Evolutionary conservation across 805 yeast genomes (phyloP), one percentile per base, ranked within the genome.

Genomic region (Metschnikowia bowlesiae): DNA sequence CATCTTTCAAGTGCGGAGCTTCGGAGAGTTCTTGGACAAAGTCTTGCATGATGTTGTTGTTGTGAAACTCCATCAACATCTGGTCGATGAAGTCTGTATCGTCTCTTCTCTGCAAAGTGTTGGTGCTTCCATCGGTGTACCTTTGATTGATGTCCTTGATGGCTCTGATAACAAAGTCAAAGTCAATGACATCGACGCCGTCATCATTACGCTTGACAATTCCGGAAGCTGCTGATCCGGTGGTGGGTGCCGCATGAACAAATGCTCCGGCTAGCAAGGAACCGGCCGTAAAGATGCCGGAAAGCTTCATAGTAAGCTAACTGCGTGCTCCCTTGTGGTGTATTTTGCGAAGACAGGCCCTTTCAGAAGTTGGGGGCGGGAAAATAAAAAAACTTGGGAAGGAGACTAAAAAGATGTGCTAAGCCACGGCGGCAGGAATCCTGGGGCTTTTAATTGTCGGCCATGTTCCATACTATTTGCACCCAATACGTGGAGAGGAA

Each of bases 161-260:
- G 10, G 55, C 38, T 37, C 38, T 33, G 18, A 51, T n/a, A 22
- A 56, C 58, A 26, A 47, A 55, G 30, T 55, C 60, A 16, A 56
- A 56, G 41, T 56, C 58, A 8, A 56, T 56, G 39, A 52, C 47
- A 6, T 50, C 52, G 32, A 46, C 18, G 13, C 58, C 60, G 9
- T 36, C 28, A 4, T 51, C 49, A 46, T 41, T 53, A 46, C 59
- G 46, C 35, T 59, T 58, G 22, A 46, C 45, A 16, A 54, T 47
- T 22, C 45, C 51, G 30, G 52, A 31, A 2, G 54, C 53, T 6
- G 54, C 39, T 3, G 55, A 39, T n/a, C 53, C 50, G 6, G 49
- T 38, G 16, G 60, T 49, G 22, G 67, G 63, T 7, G 65, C 65
- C n/a, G 67, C 66, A 10, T 37, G 44, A 10, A 56, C 65, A 35